Percentiles rank a stretch among this genome's conserved stretches.
phyloP scores from a whole-genome alignment of 2,329 filamentous ascomycete genomes.

The Arthrobotrys sphaeroides region DNA sequence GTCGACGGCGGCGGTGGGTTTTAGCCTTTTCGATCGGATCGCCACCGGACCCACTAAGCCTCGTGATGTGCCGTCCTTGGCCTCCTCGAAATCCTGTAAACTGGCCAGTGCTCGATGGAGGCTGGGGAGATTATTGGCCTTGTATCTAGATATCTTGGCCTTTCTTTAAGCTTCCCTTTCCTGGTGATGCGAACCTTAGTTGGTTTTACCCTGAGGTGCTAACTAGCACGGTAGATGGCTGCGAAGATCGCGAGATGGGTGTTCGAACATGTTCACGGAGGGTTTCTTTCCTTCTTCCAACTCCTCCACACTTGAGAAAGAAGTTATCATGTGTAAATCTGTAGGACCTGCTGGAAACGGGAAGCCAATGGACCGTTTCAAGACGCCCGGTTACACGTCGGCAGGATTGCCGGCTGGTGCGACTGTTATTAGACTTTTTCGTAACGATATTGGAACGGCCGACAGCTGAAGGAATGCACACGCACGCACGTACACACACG shows the following conservation, averaged over 20 bases:
- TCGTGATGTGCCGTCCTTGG: slow-evolving; percentile 45
- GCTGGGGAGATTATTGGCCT: no score
- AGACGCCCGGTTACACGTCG: background rate
- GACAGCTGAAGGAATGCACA: background rate
- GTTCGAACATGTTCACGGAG: no score
- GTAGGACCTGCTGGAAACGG: slow-evolving; percentile 25
- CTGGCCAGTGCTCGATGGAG: background rate
- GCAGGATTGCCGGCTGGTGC: background rate
- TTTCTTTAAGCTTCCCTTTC: background rate
- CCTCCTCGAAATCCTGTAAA: slow-evolving; percentile 28
- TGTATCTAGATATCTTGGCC: slow-evolving; percentile 13
- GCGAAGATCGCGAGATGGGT: slow-evolving; percentile 30
- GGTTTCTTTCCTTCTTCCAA: background rate
- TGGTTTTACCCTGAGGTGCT: background rate
- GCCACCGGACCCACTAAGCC: slow-evolving; percentile 39
- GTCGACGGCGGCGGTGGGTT: background rate
- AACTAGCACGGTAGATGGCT: background rate
- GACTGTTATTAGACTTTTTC: no score
- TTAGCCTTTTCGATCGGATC: slow-evolving; percentile 41
- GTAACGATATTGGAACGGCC: background rate
- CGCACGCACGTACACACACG: background rate
- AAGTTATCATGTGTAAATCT: no score
- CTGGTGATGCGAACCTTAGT: no score
- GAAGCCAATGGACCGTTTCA: background rate
- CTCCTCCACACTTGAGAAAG: no score